Evolutionary conservation across 495 filamentous ascomycete genomes (phyloP).

Genomic region (Xylaria acuta): DNA sequence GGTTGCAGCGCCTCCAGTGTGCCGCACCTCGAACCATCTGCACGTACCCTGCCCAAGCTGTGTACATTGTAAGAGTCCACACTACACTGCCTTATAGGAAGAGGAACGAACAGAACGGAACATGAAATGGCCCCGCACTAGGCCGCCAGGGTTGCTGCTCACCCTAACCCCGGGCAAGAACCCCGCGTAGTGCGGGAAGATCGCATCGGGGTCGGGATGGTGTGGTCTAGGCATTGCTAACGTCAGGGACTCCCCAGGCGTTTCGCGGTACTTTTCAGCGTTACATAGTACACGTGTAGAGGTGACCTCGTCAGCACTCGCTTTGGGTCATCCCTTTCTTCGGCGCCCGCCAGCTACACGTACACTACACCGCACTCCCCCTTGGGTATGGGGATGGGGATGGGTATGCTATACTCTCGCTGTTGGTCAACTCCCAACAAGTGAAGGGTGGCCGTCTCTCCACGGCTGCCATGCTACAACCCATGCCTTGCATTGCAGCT

Average conservation of each 20-base stretch:
- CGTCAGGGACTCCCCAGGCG: not conserved
- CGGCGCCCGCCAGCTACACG: not conserved
- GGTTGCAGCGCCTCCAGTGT: not conserved
- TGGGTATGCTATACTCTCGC: conserved; percentile 3
- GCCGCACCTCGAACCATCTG: not conserved
- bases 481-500: conserved; percentile 1
- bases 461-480: not conserved
- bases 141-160: not conserved
- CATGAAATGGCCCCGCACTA: conserved; percentile 10
- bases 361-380: conserved; percentile 2
- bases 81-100: not conserved
- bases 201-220: conserved; percentile 11
- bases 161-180: conserved; percentile 4
- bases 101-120: not conserved
- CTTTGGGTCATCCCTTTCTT: conserved; percentile 7
- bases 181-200: conserved; percentile 12
- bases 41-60: not conserved
- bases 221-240: not conserved
- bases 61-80: not conserved
- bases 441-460: not conserved
- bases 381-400: too few relatives aligned
- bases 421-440: not conserved
- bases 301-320: not conserved
- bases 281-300: conserved; percentile 1
- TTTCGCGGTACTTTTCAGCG: not conserved